Evolutionary conservation across 805 yeast genomes (phyloP), one percentile per base, ranked within the genome.

Genomic region (Zygosaccharomyces rouxii): DNA sequence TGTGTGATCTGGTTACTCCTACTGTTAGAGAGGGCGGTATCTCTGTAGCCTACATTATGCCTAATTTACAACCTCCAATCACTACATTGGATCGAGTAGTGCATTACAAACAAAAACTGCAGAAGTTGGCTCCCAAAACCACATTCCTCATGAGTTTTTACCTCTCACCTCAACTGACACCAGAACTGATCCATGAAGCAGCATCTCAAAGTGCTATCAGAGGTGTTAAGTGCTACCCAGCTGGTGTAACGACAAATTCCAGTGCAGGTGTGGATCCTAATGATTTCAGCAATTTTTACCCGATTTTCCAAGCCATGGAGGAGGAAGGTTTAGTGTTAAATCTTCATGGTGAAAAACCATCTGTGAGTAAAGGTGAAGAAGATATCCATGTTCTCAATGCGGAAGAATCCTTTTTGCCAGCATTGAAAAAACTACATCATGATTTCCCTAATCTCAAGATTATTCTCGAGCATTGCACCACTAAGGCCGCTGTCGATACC

Each of bases 161-260:
- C 59, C 75, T 94, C 35, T 78, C 85, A 44, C 80, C 77, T 47
- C 86, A 81, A 0, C 72, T 94, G 54, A 88, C 96, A 1, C 97
- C 98, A 0, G 95, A 87, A 55, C 72, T 89, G 35, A 83, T 94
- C 48, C 81, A 79, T 47, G 78, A 80, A 53, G 98, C 97, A 30
- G 95, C 90, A 6, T 63, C 73, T 47, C 60, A 69, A 14, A 83
- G 83, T 1, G 81, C 80, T 33, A 81, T 92, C 47, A 75, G 81
- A 26, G 99, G 99, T 48, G 88, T 94, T 56, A 94, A 94, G 68
- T 89, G 96, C 66, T 94, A 94, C 67, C 99, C 99, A 37, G 97
- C 98, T 1, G 99, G 99, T 39, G 99, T 94, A 28, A 94, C 99
- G n/a, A 94, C 99, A 35, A 94, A 94, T 71, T 89, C 97, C 7